Evolutionary conservation across 495 filamentous ascomycete species (phyloP), one percentile per base, ranked within the genome.

Genomic region (Staphylotrichum tortipilum): DNA sequence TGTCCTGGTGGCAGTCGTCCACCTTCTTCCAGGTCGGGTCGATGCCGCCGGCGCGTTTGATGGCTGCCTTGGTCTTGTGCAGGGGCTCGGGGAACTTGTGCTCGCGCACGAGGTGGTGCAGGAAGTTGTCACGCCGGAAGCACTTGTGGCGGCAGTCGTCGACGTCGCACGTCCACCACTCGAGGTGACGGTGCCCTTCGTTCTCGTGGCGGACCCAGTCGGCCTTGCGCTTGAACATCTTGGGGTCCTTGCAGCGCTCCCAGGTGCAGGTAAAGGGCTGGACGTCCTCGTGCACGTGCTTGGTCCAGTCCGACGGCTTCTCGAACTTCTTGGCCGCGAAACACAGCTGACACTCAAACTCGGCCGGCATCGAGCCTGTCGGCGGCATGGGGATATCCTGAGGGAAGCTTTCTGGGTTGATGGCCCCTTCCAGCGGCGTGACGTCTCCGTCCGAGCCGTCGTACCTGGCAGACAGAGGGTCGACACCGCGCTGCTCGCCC

Each of bases 141-240:
- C 91, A 97, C 8, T 74, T 78, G 61, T 96, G 91, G 6, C 67
- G 73, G 67, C 91, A 96, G 47, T 94, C 91, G 2, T 79, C 73
- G 30, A 85, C 76, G 28, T 85, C 80, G 62, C 91, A 97, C 22
- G 75, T 80, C 91, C 91, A 97, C 83, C 86, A 92, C 57, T 95
- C 91, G 7, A 95, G 72, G 43, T 94, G 88, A 28, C 91, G 81
- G 62, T 97, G 91, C 47, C 84, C 81, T 66, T 97, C 91, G 57
- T 88, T 95, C 64, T 97, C 91, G 57, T 97, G 91, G 26, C 91
- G 78, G 22, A 97, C 89, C 91, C 91, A 97, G 62, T 97, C 91
- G 15, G 91, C 91, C 67, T 97, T 97, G 34, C 91, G 78, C 68
- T 97, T 97, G 73, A 96, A 97, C 19, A 88, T 91, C 65, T 94